A percentile compares a stretch with the other conserved stretches of the same genome.
Evolutionary conservation across 2,329 filamentous ascomycete genomes (phyloP).

Genomic region (Fusarium sp.): DNA sequence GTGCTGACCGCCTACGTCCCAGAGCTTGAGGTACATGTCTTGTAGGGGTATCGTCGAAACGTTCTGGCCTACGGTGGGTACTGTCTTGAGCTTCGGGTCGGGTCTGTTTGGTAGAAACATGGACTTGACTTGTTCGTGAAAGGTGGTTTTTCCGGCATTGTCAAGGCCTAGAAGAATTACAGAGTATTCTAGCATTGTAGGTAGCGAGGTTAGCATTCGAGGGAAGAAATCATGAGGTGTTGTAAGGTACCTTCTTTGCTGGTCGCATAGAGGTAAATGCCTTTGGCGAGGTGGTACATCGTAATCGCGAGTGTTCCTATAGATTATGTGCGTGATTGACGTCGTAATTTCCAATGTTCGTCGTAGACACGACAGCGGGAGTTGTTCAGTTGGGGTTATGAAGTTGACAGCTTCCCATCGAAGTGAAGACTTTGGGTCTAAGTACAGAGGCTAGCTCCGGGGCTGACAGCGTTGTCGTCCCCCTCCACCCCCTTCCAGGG

Average conservation of each 20-base stretch:
- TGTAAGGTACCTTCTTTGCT: conserved; percentile 84
- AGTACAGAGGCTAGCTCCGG: background rate
- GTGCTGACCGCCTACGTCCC: conserved; percentile 96
- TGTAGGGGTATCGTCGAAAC: conserved; percentile 90
- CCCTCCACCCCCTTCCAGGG: background rate
- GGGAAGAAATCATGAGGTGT: conserved; percentile 22
- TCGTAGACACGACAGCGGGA: background rate
- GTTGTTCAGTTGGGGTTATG: background rate
- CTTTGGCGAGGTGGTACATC: conserved; percentile 98
- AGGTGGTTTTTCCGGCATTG: conserved; percentile 98
- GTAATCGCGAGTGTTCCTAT: conserved; percentile 1
- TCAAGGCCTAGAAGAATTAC: conserved; percentile 96
- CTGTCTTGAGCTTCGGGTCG: conserved; percentile 80
- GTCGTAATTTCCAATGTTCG: background rate
- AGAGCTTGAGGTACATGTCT: conserved; percentile 97
- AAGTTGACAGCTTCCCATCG: background rate
- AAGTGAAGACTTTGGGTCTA: background rate
- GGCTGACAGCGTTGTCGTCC: background rate
- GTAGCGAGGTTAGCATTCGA: conserved; percentile 4
- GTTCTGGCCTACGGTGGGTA: conserved; percentile 97
- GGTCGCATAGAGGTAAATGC: conserved; percentile 92
- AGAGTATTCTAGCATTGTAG: conserved; percentile 78
- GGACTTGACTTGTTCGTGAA: conserved; percentile 95
- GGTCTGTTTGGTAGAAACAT: conserved; percentile 74
- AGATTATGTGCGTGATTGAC: background rate